Evolutionary conservation across 2,329 filamentous ascomycete species (phyloP).

Genomic region (Ploettnerulaceae sp.): DNA sequence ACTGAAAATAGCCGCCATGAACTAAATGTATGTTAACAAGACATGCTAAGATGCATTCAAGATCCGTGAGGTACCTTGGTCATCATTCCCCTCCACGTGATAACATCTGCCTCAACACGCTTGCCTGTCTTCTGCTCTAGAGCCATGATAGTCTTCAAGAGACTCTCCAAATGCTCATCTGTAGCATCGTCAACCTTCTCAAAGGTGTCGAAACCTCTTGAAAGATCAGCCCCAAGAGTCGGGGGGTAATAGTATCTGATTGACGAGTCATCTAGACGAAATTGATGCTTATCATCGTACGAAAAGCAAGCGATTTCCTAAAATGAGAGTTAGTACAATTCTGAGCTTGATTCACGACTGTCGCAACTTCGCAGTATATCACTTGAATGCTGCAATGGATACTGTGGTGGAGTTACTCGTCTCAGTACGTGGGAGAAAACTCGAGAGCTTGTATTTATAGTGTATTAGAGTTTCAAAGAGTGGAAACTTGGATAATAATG

Average conservation of each 20-base stretch:
- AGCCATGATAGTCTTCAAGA: constrained; percentile 70
- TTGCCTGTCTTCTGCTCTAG: constrained; percentile 65
- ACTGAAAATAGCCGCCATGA: constrained; percentile 81
- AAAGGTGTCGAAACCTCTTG: constrained; percentile 75
- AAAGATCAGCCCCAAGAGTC: constrained; percentile 65
- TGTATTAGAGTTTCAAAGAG: too few relatives aligned
- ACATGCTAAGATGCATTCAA: neutral
- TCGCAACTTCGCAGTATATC: too few relatives aligned
- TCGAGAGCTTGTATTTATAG: too few relatives aligned
- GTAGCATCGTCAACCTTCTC: constrained; percentile 72
- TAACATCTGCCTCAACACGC: constrained; percentile 68
- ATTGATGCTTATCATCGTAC: constrained; percentile 78
- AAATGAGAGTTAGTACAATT: neutral
- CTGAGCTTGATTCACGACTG: neutral
- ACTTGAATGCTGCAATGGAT: too few relatives aligned
- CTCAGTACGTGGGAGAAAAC: too few relatives aligned
- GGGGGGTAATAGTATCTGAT: constrained; percentile 86
- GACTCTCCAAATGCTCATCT: constrained; percentile 84
- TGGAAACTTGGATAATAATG: too few relatives aligned
- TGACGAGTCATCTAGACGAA: constrained; percentile 71
- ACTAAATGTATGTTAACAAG: constrained; percentile 45
- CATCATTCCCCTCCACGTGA: constrained; percentile 98
- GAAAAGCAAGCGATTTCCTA: constrained; percentile 92
- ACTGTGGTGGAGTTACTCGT: too few relatives aligned
- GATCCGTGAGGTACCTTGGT: constrained; percentile 63